Evolutionary conservation across 2,329 filamentous ascomycete species (phyloP).

Genomic region (Ceratocystis cacaofunesta): DNA sequence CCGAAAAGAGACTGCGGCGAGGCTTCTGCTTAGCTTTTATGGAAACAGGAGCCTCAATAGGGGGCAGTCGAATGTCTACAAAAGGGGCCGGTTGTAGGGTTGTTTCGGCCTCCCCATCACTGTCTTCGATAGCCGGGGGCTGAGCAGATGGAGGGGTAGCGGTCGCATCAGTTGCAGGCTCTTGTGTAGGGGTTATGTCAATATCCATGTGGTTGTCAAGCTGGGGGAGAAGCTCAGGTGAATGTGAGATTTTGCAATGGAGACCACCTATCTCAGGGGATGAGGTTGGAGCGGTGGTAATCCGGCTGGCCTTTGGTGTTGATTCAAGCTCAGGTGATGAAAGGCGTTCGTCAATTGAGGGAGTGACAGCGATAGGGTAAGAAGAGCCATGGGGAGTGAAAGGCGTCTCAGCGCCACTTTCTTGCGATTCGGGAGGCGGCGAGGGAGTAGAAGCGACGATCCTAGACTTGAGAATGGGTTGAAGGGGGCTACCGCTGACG

Average conservation of each 20-base stretch:
- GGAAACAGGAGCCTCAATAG: neutral
- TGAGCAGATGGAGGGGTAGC: slow-evolving; percentile 8
- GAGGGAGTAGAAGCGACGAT: neutral
- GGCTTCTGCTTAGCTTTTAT: slow-evolving; percentile 9
- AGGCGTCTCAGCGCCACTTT: neutral
- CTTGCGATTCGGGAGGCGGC: neutral
- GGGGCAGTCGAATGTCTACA: neutral
- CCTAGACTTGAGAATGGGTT: neutral
- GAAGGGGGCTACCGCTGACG: neutral
- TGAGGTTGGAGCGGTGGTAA: neutral
- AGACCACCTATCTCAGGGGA: slow-evolving; percentile 7
- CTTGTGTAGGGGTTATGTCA: neutral
- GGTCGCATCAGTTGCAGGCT: neutral
- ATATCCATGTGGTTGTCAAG: neutral
- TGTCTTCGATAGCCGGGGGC: neutral
- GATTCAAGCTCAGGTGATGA: slow-evolving; percentile 3
- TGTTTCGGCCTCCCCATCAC: neutral
- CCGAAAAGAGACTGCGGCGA: slow-evolving; percentile 3
- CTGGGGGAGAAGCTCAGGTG: neutral
- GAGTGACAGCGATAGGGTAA: neutral
- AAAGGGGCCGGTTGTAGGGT: neutral
- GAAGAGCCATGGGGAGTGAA: neutral
- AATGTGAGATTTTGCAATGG: neutral
- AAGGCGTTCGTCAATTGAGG: neutral
- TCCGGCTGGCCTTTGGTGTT: neutral